These are phyloP conservation scores for Arctium lappa DNA, from an alignment of 129 eudicot species.

Conservation along the genomic window DNA sequence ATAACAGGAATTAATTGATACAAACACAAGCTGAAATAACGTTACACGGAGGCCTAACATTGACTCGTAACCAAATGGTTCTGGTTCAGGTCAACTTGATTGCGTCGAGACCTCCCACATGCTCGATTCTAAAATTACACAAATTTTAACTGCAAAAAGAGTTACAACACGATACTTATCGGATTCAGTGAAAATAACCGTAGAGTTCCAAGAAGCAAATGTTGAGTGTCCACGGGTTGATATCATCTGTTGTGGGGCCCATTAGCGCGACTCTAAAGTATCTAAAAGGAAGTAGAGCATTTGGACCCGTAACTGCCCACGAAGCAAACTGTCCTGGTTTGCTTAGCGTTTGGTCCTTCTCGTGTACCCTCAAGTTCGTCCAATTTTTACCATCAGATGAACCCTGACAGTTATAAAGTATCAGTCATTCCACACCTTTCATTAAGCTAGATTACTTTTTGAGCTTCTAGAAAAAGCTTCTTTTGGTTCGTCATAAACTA, in stretches of 20 bases:
- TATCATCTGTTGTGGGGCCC: conserved; percentile 68
- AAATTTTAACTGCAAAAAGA: neutral
- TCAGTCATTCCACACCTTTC: too few relatives aligned
- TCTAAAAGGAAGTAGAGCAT: conserved; percentile 88
- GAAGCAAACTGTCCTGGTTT: conserved; percentile 96
- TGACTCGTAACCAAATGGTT: neutral
- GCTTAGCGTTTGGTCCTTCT: conserved; percentile 76
- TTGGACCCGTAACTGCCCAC: conserved; percentile 78
- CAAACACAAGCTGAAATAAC: neutral
- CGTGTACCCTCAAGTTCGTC: conserved; percentile 85
- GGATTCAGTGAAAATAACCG: conserved; percentile 61
- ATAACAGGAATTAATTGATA: neutral
- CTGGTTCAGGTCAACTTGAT: neutral
- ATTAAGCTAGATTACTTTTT: neutral
- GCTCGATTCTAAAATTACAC: conserved; percentile 13
- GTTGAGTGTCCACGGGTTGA: conserved; percentile 83
- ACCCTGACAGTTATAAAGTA: conserved; percentile 46
- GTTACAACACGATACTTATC: conserved; percentile 5
- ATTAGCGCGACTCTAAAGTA: conserved; percentile 68
- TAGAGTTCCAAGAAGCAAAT: conserved; percentile 92
- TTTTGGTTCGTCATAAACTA: neutral
- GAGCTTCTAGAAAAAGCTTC: neutral
- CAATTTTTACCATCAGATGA: conserved; percentile 81
- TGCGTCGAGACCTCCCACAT: conserved; percentile 12
- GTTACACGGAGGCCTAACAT: neutral